These are phyloP conservation scores for Candida pseudoglaebosa DNA, from an alignment of 805 yeast species.

Conservation along the genomic window DNA sequence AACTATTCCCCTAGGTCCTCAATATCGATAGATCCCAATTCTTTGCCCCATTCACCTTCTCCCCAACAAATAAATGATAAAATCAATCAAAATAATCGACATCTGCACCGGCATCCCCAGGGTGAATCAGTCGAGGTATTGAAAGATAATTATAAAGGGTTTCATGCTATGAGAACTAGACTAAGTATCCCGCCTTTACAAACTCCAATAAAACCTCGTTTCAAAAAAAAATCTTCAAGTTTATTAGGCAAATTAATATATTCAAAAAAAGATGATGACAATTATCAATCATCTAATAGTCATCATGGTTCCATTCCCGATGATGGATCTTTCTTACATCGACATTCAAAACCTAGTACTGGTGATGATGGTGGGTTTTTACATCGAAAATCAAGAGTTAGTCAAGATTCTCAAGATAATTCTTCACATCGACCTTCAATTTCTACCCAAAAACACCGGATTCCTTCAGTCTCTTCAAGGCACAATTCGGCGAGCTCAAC, in stretches of 20 bases:
- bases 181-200: conserved; percentile 42
- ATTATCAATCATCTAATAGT: conserved; percentile 7
- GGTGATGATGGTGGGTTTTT: conserved; percentile 1
- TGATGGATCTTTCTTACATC: background rate
- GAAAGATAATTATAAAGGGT: conserved; percentile 33
- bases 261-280: conserved; percentile 29
- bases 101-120: background rate
- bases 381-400: conserved; percentile 1
- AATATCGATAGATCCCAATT: background rate
- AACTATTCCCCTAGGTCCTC: conserved; percentile 3
- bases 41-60: background rate
- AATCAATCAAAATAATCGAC: too few relatives aligned
- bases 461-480: conserved; percentile 1
- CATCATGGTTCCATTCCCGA: conserved; percentile 1
- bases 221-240: conserved; percentile 34
- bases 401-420: background rate
- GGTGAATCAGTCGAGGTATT: conserved; percentile 3
- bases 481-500: conserved; percentile 3
- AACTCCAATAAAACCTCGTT: conserved; percentile 48
- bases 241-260: conserved; percentile 39
- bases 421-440: background rate
- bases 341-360: background rate
- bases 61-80: background rate
- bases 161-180: conserved; percentile 32
- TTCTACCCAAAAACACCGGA: background rate